These are phyloP conservation scores for Cucurbita maxima DNA, from an alignment of 306 rosid genomes.

Conservation along the genomic window DNA sequence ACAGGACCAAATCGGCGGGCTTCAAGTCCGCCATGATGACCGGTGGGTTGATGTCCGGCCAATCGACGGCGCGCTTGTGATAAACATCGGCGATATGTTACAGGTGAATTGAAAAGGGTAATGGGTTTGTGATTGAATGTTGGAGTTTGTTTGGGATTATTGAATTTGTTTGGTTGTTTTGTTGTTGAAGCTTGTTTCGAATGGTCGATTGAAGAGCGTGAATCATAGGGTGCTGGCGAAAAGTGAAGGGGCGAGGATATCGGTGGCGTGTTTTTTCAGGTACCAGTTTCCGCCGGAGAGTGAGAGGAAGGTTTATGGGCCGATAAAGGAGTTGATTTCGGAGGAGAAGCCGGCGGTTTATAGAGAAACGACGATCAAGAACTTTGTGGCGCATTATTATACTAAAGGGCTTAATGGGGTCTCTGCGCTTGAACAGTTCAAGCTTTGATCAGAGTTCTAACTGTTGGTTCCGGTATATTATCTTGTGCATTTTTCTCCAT, in stretches of 20 bases:
- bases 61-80: neutral
- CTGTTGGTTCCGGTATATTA: too few relatives aligned
- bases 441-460: neutral
- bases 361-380: neutral
- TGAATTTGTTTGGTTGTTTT: neutral
- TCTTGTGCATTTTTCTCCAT: too few relatives aligned
- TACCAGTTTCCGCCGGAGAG: neutral
- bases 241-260: slow-evolving; percentile 10
- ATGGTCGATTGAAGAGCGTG: slow-evolving; percentile 18
- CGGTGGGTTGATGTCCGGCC: neutral
- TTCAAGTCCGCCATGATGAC: neutral
- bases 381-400: neutral
- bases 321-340: neutral
- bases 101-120: neutral
- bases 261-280: slow-evolving; percentile 9
- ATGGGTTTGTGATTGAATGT: neutral
- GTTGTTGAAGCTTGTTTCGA: slow-evolving; percentile 10
- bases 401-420: neutral
- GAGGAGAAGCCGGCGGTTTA: neutral
- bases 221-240: slow-evolving; percentile 15
- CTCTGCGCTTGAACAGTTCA: neutral
- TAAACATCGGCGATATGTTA: slow-evolving; percentile 6
- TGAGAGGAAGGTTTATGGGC: neutral
- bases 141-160: too few relatives aligned
- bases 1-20: slow-evolving; percentile 14